These are phyloP conservation scores for Pleomassaria siparia DNA, from an alignment of 2,329 filamentous ascomycete species.

Conservation along the genomic window DNA sequence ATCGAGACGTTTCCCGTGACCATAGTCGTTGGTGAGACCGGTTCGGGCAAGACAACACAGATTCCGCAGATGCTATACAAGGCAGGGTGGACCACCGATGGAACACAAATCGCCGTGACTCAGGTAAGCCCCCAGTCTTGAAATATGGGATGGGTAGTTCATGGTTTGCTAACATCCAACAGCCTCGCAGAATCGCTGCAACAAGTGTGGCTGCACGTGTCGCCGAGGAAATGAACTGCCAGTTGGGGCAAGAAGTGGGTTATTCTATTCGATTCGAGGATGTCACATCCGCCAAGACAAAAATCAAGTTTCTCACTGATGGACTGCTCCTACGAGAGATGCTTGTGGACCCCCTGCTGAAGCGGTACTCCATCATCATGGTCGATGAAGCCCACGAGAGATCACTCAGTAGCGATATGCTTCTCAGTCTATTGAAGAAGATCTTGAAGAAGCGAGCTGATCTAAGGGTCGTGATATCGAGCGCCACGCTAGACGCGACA, in stretches of 20 bases:
- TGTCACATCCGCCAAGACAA: slow-evolving; percentile 79
- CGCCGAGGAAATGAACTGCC: slow-evolving; percentile 83
- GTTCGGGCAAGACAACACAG: slow-evolving; percentile 91
- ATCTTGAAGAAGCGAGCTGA: slow-evolving; percentile 79
- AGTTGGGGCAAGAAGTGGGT: slow-evolving; percentile 81
- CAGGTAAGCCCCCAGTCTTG: slow-evolving; percentile 62
- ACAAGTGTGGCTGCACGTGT: slow-evolving; percentile 87
- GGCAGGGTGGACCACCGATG: slow-evolving; percentile 84
- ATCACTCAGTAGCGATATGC: slow-evolving; percentile 86
- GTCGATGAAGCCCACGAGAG: slow-evolving; percentile 96
- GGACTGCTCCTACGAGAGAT: slow-evolving; percentile 89
- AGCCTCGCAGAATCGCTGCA: slow-evolving; percentile 88
- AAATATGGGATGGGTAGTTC: not conserved
- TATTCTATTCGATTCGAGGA: slow-evolving; percentile 94
- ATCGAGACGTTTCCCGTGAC: slow-evolving; percentile 83
- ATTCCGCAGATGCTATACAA: slow-evolving; percentile 88
- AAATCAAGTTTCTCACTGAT: slow-evolving; percentile 95
- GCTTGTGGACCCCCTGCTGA: slow-evolving; percentile 86
- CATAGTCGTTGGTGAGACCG: slow-evolving; percentile 90
- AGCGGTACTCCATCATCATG: slow-evolving; percentile 93
- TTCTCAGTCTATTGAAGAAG: slow-evolving; percentile 89
- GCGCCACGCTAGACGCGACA: slow-evolving; percentile 88
- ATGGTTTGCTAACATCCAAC: slow-evolving; percentile 8
- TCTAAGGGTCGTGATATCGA: slow-evolving; percentile 85
- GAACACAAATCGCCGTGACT: slow-evolving; percentile 82